Evolutionary conservation across 805 yeast genomes (phyloP).

Genomic region (Torulaspora gathmanii): DNA sequence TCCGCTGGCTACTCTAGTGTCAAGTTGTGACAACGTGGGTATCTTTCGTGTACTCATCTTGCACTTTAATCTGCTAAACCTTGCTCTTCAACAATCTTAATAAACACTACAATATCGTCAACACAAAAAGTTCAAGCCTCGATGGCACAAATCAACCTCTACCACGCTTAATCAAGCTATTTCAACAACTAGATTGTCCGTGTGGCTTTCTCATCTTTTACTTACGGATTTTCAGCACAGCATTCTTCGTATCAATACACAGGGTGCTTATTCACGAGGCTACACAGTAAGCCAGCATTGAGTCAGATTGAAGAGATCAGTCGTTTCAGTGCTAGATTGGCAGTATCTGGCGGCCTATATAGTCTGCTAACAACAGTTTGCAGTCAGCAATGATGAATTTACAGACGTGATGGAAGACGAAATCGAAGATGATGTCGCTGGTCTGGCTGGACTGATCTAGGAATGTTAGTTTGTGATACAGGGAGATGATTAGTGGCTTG

Average conservation of each 20-base stretch:
- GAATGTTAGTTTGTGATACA: conserved; percentile 7
- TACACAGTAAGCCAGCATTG: not conserved
- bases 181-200: not conserved
- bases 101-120: not conserved
- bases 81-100: not conserved
- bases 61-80: not conserved
- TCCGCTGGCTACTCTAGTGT: conserved; percentile 14
- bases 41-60: conserved; percentile 10
- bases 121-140: not conserved
- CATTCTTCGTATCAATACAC: not conserved
- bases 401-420: conserved; percentile 13
- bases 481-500: conserved; percentile 10
- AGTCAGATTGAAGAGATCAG: not conserved
- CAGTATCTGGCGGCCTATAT: conserved; percentile 6
- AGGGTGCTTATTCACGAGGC: not conserved
- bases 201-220: conserved; percentile 4
- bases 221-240: not conserved
- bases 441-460: conserved; percentile 11
- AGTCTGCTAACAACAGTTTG: conserved; percentile 11
- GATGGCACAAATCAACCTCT: not conserved
- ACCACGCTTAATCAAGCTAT: not conserved
- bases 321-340: not conserved
- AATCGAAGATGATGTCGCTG: conserved; percentile 18
- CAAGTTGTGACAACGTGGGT: conserved; percentile 17
- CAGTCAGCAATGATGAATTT: conserved; percentile 19